Conservation (phyloP, 441 rosid genomes). For the Populus hybrid region DNA sequence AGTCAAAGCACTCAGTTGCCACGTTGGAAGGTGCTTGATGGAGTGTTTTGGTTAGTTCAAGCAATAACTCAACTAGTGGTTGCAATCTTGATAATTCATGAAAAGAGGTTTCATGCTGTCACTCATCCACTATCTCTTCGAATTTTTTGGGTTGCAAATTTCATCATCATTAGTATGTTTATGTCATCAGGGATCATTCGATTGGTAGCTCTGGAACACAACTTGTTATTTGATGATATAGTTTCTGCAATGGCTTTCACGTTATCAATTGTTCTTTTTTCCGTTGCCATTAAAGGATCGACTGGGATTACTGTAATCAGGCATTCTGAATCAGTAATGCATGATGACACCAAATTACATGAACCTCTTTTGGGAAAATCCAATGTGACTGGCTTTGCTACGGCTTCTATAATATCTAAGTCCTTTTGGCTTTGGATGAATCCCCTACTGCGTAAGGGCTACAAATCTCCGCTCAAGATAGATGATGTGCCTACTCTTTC, state of each 20-base stretch:
- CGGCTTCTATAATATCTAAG: slow-evolving; percentile 70
- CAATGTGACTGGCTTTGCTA: slow-evolving; percentile 58
- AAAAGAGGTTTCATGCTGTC: slow-evolving; percentile 59
- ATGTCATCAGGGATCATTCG: slow-evolving; percentile 52
- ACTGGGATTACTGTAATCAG: slow-evolving; percentile 47
- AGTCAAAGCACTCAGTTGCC: slow-evolving; percentile 25
- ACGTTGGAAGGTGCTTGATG: slow-evolving; percentile 41
- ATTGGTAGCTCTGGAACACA: slow-evolving; percentile 24
- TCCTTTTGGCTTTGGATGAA: slow-evolving; percentile 96
- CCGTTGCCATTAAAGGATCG: slow-evolving; percentile 57
- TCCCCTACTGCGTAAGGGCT: slow-evolving; percentile 74
- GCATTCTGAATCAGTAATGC: slow-evolving; percentile 30
- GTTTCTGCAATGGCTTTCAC: slow-evolving; percentile 53
- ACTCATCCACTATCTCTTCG: slow-evolving; percentile 61
- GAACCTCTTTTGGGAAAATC: slow-evolving; percentile 41
- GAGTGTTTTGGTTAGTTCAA: slow-evolving; percentile 63
- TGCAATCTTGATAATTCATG: slow-evolving; percentile 57
- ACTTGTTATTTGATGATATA: slow-evolving; percentile 50
- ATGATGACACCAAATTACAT: slow-evolving; percentile 24
- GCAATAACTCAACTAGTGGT: slow-evolving; percentile 62
- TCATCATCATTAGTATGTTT: slow-evolving; percentile 44
- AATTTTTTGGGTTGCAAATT: slow-evolving; percentile 58
- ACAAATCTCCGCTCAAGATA: slow-evolving; percentile 69
- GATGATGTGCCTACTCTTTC: slow-evolving; percentile 77
- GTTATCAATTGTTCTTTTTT: slow-evolving; percentile 50